Base-by-base conservation (phyloP, 2,329 filamentous ascomycete species). In the Aspergillus proliferans region DNA sequence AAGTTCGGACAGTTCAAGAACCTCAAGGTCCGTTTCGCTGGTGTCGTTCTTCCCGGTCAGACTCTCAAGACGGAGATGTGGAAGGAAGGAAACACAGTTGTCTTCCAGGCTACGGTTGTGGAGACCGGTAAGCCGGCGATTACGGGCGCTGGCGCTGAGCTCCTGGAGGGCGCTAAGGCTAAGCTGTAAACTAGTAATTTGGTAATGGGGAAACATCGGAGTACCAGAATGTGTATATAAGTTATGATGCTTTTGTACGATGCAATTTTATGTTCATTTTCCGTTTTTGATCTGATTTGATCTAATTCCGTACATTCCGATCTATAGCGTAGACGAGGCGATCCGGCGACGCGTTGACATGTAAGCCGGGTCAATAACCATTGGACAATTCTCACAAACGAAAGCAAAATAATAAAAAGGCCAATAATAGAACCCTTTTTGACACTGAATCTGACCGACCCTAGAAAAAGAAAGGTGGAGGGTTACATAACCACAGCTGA, bases 51-150 rank as follows among this genome's bases (percentile, higher is more conserved):
- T 49, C 90, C 88, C 0, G 89, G 89, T 12, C 86, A 95, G 79
- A 95, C 88, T n/a, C 78, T 95, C 49, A 79, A 87, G 54, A 95
- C 89, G 6, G 89, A 95, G 78, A 92, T 94, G 88, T 95, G 90
- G 90, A 90, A 87, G 75, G 88, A 94, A 62, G 85, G 84, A 44
- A 80, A 80, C 62, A 84, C 81, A 66, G 80, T 95, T 48, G 72
- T 91, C 54, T 95, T 95, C 80, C 88, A 94, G 78, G 81, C 82
- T 48, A 90, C 84, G 71, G 88, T 95, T 56, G 89, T 91, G 74
- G 90, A 95, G 80, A 95, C 90, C 47, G 90, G 90, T 62, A 95
- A 94, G 80, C 75, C 88, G 60, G 88, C 86, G 52, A 94, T 95
- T 67, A 82, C 82, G 22, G 87, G 86, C 18, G 90, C 84, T 5